Conservation (phyloP, 2,329 filamentous ascomycete species). For the Epichloe festucae region DNA sequence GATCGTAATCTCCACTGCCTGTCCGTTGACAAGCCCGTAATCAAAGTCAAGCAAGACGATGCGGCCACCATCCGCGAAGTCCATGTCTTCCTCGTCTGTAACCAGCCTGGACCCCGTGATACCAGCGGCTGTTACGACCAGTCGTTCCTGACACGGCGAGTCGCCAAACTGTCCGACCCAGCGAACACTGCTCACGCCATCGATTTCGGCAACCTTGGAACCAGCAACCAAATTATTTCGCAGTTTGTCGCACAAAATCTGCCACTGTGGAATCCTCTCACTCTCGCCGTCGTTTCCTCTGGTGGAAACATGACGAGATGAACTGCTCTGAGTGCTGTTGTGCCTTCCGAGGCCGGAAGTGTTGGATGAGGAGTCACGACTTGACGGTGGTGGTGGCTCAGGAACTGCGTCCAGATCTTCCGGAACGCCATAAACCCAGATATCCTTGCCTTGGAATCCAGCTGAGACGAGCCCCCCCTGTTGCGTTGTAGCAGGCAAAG, state of each 20-base stretch:
- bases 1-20: constrained; percentile 47
- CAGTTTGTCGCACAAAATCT: constrained; percentile 52
- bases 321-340: constrained; percentile 16
- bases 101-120: constrained; percentile 44
- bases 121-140: constrained; percentile 62
- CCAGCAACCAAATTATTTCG: constrained; percentile 62
- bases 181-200: constrained; percentile 54
- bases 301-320: constrained; percentile 20
- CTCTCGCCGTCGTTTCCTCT: constrained; percentile 17
- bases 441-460: constrained; percentile 56
- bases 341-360: constrained; percentile 15
- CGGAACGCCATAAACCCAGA: constrained; percentile 72
- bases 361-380: constrained; percentile 11
- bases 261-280: constrained; percentile 49
- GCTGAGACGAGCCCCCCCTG: constrained; percentile 63
- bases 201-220: constrained; percentile 48
- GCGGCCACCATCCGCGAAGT: constrained; percentile 68
- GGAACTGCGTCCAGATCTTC: constrained; percentile 54
- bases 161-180: constrained; percentile 53
- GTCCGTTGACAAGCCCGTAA: constrained; percentile 44
- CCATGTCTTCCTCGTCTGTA: constrained; percentile 57
- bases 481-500: constrained; percentile 55
- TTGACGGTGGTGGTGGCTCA: constrained; percentile 20
- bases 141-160: constrained; percentile 36
- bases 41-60: constrained; percentile 64